phyloP scores from a whole-genome alignment of 495 filamentous ascomycete genomes.

The Clohesyomyces aquaticus region DNA sequence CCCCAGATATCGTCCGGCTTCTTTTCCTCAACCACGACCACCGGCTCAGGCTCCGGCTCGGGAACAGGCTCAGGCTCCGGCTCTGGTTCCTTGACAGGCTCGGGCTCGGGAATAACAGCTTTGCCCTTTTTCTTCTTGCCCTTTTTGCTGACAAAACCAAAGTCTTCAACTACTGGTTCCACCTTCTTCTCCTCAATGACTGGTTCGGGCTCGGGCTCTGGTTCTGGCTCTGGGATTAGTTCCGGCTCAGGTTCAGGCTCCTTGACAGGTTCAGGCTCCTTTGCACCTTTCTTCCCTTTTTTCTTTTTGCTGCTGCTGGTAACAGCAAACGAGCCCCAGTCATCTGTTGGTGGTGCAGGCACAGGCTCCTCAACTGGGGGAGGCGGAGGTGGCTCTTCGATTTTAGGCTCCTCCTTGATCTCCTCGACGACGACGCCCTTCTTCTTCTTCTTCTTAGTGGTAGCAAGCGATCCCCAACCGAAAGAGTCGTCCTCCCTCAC shows the following conservation, averaged over 20 bases:
- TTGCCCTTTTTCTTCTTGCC: slow-evolving; percentile 25
- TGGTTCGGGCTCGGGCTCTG: slow-evolving; percentile 51
- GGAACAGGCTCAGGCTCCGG: slow-evolving; percentile 46
- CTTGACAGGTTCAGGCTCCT: slow-evolving; percentile 11
- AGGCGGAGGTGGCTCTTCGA: slow-evolving; percentile 34
- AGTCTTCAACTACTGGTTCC: slow-evolving; percentile 12
- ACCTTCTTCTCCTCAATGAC: slow-evolving; percentile 37
- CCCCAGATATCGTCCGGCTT: slow-evolving; percentile 33
- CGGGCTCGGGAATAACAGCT: slow-evolving; percentile 16
- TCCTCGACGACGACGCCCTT: slow-evolving; percentile 35
- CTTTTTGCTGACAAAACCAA: slow-evolving; percentile 8
- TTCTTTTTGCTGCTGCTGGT: slow-evolving; percentile 24
- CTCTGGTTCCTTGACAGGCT: slow-evolving; percentile 31
- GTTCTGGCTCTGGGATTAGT: slow-evolving; percentile 25
- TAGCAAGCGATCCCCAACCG: slow-evolving; percentile 21
- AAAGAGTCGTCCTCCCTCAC: slow-evolving; percentile 28
- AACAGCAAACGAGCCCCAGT: slow-evolving; percentile 24
- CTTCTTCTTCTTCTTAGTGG: slow-evolving; percentile 36
- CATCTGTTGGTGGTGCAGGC: slow-evolving; percentile 17
- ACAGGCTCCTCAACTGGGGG: slow-evolving; percentile 13
- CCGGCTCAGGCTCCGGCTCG: slow-evolving; percentile 28
- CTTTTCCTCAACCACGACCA: slow-evolving; percentile 8
- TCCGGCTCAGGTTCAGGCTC: slow-evolving; percentile 7
- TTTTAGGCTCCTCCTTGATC: slow-evolving; percentile 29
- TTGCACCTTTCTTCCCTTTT: slow-evolving; percentile 30